Conservation (phyloP, 805 yeast species). For the Lipomyces orientalis region DNA sequence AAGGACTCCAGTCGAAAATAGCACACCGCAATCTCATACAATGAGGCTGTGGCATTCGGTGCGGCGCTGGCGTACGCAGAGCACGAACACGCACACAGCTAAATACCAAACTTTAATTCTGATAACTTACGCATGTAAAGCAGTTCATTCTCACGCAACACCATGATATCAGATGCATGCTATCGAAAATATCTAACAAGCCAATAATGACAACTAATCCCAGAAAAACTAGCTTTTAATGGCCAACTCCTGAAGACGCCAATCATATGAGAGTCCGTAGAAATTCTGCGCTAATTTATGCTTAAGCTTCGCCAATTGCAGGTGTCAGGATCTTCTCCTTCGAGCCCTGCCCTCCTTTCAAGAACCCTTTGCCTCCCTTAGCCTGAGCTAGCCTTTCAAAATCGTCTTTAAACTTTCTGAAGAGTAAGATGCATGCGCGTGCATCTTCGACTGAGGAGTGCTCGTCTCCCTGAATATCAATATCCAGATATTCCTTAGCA, state of each 20-base stretch:
- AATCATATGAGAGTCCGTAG: not conserved
- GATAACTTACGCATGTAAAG: no score
- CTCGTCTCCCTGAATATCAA: constrained; percentile 71
- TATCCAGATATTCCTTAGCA: constrained; percentile 58
- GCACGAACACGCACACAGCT: no score
- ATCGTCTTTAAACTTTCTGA: constrained; percentile 63
- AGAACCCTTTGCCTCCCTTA: constrained; percentile 4
- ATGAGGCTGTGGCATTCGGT: no score
- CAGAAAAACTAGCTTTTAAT: not conserved
- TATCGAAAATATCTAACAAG: no score
- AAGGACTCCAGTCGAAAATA: no score
- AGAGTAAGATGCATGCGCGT: constrained; percentile 82
- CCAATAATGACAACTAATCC: not conserved
- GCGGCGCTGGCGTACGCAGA: no score
- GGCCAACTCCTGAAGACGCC: constrained; percentile 2
- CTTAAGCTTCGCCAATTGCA: constrained; percentile 11
- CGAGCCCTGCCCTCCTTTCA: not conserved
- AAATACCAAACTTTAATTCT: no score
- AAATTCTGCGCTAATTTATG: not conserved
- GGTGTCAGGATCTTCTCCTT: not conserved
- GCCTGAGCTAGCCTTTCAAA: constrained; percentile 52
- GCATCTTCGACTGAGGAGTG: constrained; percentile 95
- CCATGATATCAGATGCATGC: no score
- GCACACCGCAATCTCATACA: no score
- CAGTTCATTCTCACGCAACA: no score